A percentile compares a stretch with the other conserved stretches of the same genome.
phyloP scores from a whole-genome alignment of 352 stramenopile species.

The Phytopythium delawarense region DNA sequence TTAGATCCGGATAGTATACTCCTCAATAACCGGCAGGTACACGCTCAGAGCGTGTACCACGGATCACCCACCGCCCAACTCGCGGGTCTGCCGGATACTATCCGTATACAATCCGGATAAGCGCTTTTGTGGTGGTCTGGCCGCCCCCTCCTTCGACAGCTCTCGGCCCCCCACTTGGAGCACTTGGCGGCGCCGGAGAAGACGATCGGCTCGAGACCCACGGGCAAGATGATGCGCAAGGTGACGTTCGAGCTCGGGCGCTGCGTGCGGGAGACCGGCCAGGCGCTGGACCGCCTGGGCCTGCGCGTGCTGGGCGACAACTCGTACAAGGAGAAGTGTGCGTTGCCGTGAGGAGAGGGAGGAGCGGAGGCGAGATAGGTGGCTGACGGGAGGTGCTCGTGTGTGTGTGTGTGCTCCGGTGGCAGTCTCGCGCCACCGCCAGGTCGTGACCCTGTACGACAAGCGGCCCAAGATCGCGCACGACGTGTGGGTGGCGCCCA shows the following conservation, averaged over 20 bases:
- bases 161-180: neutral
- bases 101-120: slow-evolving; percentile 3
- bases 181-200: neutral
- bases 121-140: slow-evolving; percentile 37
- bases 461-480: slow-evolving; percentile 89
- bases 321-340: slow-evolving; percentile 90
- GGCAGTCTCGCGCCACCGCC: slow-evolving; percentile 90
- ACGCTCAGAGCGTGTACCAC: no score
- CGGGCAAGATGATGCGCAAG: slow-evolving; percentile 77
- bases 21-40: no score
- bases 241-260: slow-evolving; percentile 89
- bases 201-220: neutral
- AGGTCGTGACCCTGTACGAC: slow-evolving; percentile 92
- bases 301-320: slow-evolving; percentile 85
- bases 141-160: slow-evolving; percentile 1
- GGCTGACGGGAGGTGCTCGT: slow-evolving; percentile 6
- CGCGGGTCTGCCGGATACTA: neutral
- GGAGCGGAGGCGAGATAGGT: neutral
- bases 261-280: slow-evolving; percentile 94
- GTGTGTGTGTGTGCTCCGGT: slow-evolving; percentile 55
- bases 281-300: slow-evolving; percentile 93
- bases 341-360: slow-evolving; percentile 7
- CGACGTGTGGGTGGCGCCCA: slow-evolving; percentile 94
- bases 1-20: neutral
- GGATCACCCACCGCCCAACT: neutral